A percentile compares a stretch with the other conserved stretches of the same genome.
phyloP scores from a whole-genome alignment of 2,329 filamentous ascomycete genomes.

The Fusarium paranaense region DNA sequence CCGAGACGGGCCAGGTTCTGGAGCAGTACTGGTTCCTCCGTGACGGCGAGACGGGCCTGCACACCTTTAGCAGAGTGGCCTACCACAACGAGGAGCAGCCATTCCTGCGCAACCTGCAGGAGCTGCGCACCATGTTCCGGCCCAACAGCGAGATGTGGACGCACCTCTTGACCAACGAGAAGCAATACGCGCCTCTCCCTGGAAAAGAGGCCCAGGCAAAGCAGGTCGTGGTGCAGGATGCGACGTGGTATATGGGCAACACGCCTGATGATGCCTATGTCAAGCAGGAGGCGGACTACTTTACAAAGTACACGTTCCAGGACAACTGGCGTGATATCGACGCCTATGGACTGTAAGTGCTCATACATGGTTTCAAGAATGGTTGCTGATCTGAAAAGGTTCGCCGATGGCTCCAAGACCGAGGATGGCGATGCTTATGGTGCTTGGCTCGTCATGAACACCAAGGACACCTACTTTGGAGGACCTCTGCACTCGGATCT shows the following conservation, averaged over 20 bases:
- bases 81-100: slow-evolving; percentile 70
- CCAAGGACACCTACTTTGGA: slow-evolving; percentile 71
- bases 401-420: slow-evolving; percentile 54
- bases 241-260: slow-evolving; percentile 70
- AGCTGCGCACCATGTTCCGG: slow-evolving; percentile 71
- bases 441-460: slow-evolving; percentile 74
- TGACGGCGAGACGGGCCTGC: slow-evolving; percentile 71
- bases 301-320: slow-evolving; percentile 74
- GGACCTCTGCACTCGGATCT: slow-evolving; percentile 73
- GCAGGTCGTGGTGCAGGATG: slow-evolving; percentile 69
- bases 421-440: slow-evolving; percentile 65
- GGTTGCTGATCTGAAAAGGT: slow-evolving; percentile 37
- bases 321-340: slow-evolving; percentile 69
- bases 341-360: slow-evolving; percentile 62
- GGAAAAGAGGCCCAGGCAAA: slow-evolving; percentile 50
- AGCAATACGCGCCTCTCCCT: slow-evolving; percentile 63
- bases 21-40: slow-evolving; percentile 75
- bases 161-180: slow-evolving; percentile 68
- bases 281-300: slow-evolving; percentile 68
- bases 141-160: slow-evolving; percentile 72
- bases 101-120: slow-evolving; percentile 68
- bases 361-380: rapidly evolving
- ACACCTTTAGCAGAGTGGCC: slow-evolving; percentile 69
- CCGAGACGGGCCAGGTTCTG: slow-evolving; percentile 67
- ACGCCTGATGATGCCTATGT: slow-evolving; percentile 67